These are phyloP conservation scores for Septoria petroselini DNA, from an alignment of 2,329 filamentous ascomycete genomes.

Conservation along the genomic window DNA sequence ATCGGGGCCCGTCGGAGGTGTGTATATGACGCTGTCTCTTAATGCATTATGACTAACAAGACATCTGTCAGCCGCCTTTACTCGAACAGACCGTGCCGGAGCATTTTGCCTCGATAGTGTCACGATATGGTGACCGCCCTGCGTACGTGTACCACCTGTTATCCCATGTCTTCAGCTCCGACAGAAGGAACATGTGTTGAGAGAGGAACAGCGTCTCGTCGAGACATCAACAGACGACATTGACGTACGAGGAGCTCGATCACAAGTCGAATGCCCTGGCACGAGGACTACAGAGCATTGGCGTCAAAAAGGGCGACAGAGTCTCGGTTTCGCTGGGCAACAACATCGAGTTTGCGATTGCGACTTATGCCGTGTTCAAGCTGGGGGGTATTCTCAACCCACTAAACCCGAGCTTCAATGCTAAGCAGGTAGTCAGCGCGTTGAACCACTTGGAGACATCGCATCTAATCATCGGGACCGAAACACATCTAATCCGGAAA, in stretches of 20 bases:
- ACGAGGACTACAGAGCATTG: slow-evolving; percentile 62
- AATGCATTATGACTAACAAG: too few relatives aligned
- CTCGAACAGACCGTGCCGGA: slow-evolving; percentile 67
- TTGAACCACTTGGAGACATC: slow-evolving; percentile 70
- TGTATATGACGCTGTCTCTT: too few relatives aligned
- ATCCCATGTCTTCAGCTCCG: neutral
- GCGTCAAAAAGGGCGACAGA: slow-evolving; percentile 76
- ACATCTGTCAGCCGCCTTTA: slow-evolving; percentile 62
- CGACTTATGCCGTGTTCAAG: slow-evolving; percentile 90
- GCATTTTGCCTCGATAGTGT: slow-evolving; percentile 67
- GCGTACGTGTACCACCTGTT: slow-evolving; percentile 48
- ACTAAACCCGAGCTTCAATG: slow-evolving; percentile 85
- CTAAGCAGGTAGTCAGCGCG: slow-evolving; percentile 71
- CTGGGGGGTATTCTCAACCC: slow-evolving; percentile 91
- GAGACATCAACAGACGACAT: slow-evolving; percentile 58
- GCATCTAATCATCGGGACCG: slow-evolving; percentile 78
- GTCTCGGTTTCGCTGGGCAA: slow-evolving; percentile 88
- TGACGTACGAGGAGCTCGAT: slow-evolving; percentile 76
- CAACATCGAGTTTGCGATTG: slow-evolving; percentile 73
- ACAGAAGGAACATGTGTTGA: slow-evolving; percentile 9
- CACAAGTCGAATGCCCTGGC: slow-evolving; percentile 72
- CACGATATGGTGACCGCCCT: slow-evolving; percentile 60
- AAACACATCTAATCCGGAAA: slow-evolving; percentile 75
- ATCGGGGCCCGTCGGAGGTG: slow-evolving; percentile 34
- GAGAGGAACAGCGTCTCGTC: slow-evolving; percentile 52